phyloP scores from a whole-genome alignment of 176 grass and related monocot species.

The Phyllostachys edulis region DNA sequence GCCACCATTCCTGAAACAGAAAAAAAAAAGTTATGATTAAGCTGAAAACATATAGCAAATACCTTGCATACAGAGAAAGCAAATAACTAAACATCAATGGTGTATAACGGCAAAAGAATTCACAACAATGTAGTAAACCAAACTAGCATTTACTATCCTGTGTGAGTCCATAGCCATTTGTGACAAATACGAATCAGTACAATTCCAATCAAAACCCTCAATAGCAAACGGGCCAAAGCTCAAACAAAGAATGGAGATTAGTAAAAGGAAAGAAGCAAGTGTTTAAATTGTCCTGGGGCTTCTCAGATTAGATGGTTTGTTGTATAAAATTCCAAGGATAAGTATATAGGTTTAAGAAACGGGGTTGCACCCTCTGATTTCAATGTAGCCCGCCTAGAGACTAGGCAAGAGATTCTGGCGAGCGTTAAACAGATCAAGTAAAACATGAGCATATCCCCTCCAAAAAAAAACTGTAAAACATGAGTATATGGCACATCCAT shows the following conservation, averaged over 20 bases:
- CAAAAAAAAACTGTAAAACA: not conserved
- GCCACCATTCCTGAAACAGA: constrained; percentile 91
- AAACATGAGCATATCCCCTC: constrained; percentile 8
- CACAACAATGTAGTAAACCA: not conserved
- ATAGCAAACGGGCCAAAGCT: not conserved
- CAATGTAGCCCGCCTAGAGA: not conserved
- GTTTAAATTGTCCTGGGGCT: not conserved
- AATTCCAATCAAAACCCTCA: not conserved
- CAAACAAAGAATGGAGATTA: not conserved
- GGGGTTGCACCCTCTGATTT: not conserved
- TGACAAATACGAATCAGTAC: not conserved
- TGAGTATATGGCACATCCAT: constrained; percentile 2
- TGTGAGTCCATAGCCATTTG: not conserved
- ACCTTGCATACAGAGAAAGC: not conserved
- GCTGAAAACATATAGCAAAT: not conserved
- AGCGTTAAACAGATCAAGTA: not conserved
- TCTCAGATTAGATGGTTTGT: not conserved
- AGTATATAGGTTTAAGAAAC: not conserved
- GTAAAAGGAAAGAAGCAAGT: not conserved
- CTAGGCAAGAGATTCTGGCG: constrained; percentile 1
- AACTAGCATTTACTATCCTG: not conserved
- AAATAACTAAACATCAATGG: not conserved
- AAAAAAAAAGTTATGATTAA: not conserved
- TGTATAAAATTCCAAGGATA: constrained; percentile 4
- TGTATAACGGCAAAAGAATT: not conserved